A percentile compares a stretch with the other conserved stretches of the same genome.
Evolutionary conservation across 2,329 filamentous ascomycete species (phyloP).

Genomic region (Hymenoscyphus scutula): DNA sequence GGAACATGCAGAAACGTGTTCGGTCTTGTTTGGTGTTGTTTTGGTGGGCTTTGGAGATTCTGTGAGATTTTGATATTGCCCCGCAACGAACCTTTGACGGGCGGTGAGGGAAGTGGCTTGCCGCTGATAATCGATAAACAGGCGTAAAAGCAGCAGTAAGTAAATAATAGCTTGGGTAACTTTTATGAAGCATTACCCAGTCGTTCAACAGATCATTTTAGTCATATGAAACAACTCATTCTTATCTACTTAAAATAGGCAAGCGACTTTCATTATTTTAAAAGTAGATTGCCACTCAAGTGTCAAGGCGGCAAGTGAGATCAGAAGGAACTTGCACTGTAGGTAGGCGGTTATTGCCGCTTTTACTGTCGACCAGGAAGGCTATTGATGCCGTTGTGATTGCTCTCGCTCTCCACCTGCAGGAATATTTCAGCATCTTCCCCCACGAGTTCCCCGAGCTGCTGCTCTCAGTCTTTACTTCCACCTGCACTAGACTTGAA

Average conservation of each 20-base stretch:
- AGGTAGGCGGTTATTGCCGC: too few relatives aligned
- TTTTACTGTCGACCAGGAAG: background rate
- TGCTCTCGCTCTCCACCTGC: background rate
- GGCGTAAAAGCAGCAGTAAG: background rate
- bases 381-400: background rate
- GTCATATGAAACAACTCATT: too few relatives aligned
- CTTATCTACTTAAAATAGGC: too few relatives aligned
- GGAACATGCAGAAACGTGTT: slow-evolving; percentile 41
- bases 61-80: slow-evolving; percentile 7
- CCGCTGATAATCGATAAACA: background rate
- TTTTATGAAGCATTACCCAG: too few relatives aligned
- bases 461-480: background rate
- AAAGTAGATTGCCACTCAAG: too few relatives aligned
- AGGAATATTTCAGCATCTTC: background rate
- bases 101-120: too few relatives aligned
- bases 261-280: too few relatives aligned
- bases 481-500: background rate
- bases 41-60: background rate
- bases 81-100: too few relatives aligned
- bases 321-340: too few relatives aligned
- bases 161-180: too few relatives aligned
- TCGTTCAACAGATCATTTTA: too few relatives aligned
- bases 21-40: slow-evolving; percentile 15
- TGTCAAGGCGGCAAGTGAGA: too few relatives aligned
- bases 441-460: background rate